phyloP scores from a whole-genome alignment of 2,329 filamentous ascomycete species.

The Fusarium staphyleae region DNA sequence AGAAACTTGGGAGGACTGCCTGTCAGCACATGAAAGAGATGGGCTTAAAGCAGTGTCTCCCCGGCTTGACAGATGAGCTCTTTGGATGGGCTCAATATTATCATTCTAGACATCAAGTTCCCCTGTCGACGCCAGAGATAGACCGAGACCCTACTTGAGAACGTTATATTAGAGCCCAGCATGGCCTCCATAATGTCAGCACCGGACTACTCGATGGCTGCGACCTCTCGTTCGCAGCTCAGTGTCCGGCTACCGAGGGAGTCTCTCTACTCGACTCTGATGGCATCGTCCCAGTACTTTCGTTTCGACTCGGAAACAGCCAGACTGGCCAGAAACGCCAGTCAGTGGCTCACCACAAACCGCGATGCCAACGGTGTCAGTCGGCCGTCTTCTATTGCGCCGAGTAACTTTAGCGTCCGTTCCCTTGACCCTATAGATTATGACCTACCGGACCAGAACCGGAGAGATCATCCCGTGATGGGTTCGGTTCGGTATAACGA shows the following conservation, averaged over 20 bases:
- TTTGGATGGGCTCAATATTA: neutral
- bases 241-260: conserved; percentile 39
- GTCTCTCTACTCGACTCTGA: conserved; percentile 36
- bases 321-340: conserved; percentile 31
- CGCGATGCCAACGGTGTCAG: conserved; percentile 37
- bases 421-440: conserved; percentile 30
- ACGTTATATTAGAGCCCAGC: conserved; percentile 5
- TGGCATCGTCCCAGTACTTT: conserved; percentile 38
- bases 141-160: neutral
- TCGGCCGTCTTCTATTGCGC: conserved; percentile 34
- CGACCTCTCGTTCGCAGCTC: conserved; percentile 34
- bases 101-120: too few relatives aligned
- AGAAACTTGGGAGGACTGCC: neutral
- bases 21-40: neutral
- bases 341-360: conserved; percentile 36
- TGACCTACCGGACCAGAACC: conserved; percentile 16
- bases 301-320: conserved; percentile 36
- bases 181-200: conserved; percentile 43
- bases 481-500: conserved; percentile 36
- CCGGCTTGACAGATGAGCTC: neutral
- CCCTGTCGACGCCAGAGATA: neutral
- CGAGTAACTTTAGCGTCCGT: conserved; percentile 35
- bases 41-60: conserved; percentile 19
- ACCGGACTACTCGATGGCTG: conserved; percentile 40
- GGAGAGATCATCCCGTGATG: conserved; percentile 31